phyloP scores from a whole-genome alignment of 495 filamentous ascomycete genomes.

The Daldinia childiae region DNA sequence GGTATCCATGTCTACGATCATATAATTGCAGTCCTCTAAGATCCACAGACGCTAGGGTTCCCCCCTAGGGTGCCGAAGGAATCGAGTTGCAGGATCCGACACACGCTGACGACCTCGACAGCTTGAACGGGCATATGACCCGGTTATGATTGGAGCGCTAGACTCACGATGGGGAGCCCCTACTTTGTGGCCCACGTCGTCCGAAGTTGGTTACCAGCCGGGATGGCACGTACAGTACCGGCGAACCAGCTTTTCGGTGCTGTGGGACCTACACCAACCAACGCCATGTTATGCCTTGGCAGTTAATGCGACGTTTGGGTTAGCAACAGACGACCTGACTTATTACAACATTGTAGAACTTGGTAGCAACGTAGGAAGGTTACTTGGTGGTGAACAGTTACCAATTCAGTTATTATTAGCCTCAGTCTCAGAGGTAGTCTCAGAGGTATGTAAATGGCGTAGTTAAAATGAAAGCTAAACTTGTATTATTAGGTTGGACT shows the following conservation, averaged over 20 bases:
- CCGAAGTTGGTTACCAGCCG: constrained; percentile 12
- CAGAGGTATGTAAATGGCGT: too few relatives aligned
- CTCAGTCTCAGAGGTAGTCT: not conserved
- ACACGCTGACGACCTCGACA: constrained; percentile 20
- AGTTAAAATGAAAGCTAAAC: not conserved
- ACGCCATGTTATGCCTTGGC: constrained; percentile 26
- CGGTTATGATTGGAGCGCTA: constrained; percentile 16
- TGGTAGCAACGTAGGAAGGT: not conserved
- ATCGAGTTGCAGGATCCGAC: constrained; percentile 28
- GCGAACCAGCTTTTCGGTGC: constrained; percentile 27
- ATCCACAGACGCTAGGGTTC: constrained; percentile 16
- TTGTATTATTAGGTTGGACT: not conserved
- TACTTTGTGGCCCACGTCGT: constrained; percentile 8
- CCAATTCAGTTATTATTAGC: not conserved
- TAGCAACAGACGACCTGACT: not conserved
- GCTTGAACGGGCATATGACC: not conserved
- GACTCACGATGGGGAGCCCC: constrained; percentile 19
- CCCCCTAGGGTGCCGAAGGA: constrained; percentile 16
- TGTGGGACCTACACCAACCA: constrained; percentile 18
- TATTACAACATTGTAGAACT: not conserved
- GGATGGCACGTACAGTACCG: constrained; percentile 28
- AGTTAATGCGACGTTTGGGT: constrained; percentile 23
- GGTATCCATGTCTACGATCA: constrained; percentile 28
- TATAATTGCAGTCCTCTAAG: constrained; percentile 35
- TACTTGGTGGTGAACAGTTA: not conserved